Evolutionary conservation across 768 basidiomycete species (phyloP).

Genomic region (Podaxis sp.): DNA sequence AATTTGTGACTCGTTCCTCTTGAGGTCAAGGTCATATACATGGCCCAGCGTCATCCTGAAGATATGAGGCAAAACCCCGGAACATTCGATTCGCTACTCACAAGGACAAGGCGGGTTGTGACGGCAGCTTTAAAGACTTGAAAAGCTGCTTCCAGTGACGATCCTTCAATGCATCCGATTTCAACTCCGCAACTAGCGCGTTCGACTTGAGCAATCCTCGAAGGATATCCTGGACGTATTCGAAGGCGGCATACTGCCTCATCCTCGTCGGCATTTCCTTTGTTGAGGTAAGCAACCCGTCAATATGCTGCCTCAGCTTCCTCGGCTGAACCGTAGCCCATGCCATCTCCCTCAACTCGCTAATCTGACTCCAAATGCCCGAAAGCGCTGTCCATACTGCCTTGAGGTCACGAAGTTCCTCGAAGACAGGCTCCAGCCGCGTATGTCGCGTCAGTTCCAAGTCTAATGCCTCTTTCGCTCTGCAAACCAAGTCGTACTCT

Average conservation of each 20-base stretch:
- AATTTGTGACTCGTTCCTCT: slow-evolving; percentile 86
- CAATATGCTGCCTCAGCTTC: slow-evolving; percentile 91
- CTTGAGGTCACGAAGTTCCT: slow-evolving; percentile 94
- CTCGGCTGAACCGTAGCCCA: slow-evolving; percentile 95
- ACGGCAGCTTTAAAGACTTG: slow-evolving; percentile 76
- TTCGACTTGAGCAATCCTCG: slow-evolving; percentile 88
- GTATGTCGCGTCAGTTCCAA: slow-evolving; percentile 88
- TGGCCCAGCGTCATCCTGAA: slow-evolving; percentile 90
- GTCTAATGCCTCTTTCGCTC: slow-evolving; percentile 96
- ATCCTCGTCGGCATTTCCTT: slow-evolving; percentile 99
- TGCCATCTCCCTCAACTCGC: slow-evolving; percentile 80
- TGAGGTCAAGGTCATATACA: slow-evolving; percentile 95
- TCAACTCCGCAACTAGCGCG: slow-evolving; percentile 85
- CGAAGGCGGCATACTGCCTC: slow-evolving; percentile 98
- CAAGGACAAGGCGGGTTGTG: slow-evolving; percentile 75
- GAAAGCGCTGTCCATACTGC: slow-evolving; percentile 99
- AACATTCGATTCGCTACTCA: slow-evolving; percentile 31
- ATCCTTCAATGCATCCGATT: slow-evolving; percentile 96
- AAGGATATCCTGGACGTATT: slow-evolving; percentile 93
- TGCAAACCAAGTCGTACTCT: slow-evolving; percentile 92
- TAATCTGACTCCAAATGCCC: slow-evolving; percentile 93
- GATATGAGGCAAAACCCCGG: neutral
- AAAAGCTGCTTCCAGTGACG: slow-evolving; percentile 98
- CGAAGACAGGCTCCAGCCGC: slow-evolving; percentile 89
- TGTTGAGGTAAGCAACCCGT: slow-evolving; percentile 87